Percentiles rank a stretch among this genome's conserved stretches.
Conservation (phyloP, 129 eudicot genomes). For the Lactuca sativa region DNA sequence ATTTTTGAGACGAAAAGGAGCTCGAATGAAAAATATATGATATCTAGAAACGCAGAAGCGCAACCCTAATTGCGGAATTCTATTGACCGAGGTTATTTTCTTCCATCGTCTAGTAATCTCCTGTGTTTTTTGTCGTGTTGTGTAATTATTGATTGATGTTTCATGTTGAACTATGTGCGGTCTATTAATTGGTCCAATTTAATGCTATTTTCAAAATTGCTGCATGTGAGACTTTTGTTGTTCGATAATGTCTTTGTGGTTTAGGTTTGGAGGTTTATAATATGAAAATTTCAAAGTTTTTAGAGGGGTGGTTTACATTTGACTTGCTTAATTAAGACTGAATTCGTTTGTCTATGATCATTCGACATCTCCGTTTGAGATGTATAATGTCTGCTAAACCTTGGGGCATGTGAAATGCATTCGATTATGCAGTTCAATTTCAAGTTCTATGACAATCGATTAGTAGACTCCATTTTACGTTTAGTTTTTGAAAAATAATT, state of each 20-base stretch:
- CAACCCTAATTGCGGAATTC: slow-evolving; percentile 26
- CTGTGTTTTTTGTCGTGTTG: background rate
- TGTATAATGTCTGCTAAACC: background rate
- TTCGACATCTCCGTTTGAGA: background rate
- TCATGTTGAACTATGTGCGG: slow-evolving; percentile 1
- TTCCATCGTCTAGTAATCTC: background rate
- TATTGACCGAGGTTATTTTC: slow-evolving; percentile 19
- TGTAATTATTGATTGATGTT: background rate
- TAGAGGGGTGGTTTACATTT: background rate
- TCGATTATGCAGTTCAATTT: slow-evolving; percentile 8
- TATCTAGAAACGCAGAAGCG: slow-evolving; percentile 7
- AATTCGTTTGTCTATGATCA: background rate
- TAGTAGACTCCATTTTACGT: background rate
- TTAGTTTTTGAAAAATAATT: slow-evolving; percentile 5
- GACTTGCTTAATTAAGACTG: background rate
- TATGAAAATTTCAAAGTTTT: background rate
- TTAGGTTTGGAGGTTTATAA: slow-evolving; percentile 23
- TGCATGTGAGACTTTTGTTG: slow-evolving; percentile 22
- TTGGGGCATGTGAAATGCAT: background rate
- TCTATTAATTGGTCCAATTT: slow-evolving; percentile 15
- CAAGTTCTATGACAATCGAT: slow-evolving; percentile 1
- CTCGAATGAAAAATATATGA: slow-evolving; percentile 2
- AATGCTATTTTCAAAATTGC: slow-evolving; percentile 14
- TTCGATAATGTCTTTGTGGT: slow-evolving; percentile 11
- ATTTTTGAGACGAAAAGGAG: slow-evolving; percentile 22